A percentile compares a stretch with the other conserved stretches of the same genome.
These are phyloP conservation scores for Candida ovalis DNA, from an alignment of 805 yeast genomes.

Conservation along the genomic window DNA sequence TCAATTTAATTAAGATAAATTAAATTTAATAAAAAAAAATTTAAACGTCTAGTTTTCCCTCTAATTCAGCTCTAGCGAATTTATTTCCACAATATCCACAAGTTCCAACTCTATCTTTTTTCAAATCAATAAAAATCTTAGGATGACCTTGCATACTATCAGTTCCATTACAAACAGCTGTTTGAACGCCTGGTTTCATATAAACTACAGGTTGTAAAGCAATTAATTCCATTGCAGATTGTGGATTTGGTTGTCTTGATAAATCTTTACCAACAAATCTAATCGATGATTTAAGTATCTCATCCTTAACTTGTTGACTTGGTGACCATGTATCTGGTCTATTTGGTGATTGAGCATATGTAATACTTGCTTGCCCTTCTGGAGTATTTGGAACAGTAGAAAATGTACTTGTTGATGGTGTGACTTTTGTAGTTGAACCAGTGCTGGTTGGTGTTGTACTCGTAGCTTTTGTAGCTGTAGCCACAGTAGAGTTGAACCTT, in stretches of 20 bases:
- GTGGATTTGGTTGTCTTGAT: slow-evolving; percentile 67
- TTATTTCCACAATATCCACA: slow-evolving; percentile 83
- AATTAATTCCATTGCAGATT: slow-evolving; percentile 81
- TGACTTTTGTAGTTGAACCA: slow-evolving; percentile 9
- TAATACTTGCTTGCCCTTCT: slow-evolving; percentile 8
- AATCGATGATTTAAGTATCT: slow-evolving; percentile 50
- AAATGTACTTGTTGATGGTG: slow-evolving; percentile 5
- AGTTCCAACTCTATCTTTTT: slow-evolving; percentile 63
- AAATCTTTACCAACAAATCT: slow-evolving; percentile 73
- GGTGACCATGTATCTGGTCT: slow-evolving; percentile 66
- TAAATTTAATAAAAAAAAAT: too few relatives aligned
- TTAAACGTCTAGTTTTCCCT: slow-evolving; percentile 22
- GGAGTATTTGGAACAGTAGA: slow-evolving; percentile 12
- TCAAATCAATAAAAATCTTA: slow-evolving; percentile 74
- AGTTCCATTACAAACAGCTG: slow-evolving; percentile 84
- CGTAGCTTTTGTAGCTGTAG: neutral
- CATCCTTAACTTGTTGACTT: slow-evolving; percentile 58
- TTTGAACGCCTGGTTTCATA: slow-evolving; percentile 40
- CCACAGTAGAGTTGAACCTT: neutral
- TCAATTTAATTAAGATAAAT: too few relatives aligned
- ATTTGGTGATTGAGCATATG: slow-evolving; percentile 67
- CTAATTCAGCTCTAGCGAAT: slow-evolving; percentile 53
- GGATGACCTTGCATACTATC: slow-evolving; percentile 82
- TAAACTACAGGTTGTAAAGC: slow-evolving; percentile 68
- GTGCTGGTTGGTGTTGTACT: neutral